A percentile compares a stretch with the other conserved stretches of the same genome.
Evolutionary conservation across 164 flowering plant genomes (phyloP).

Genomic region (Umbellularia californica): DNA sequence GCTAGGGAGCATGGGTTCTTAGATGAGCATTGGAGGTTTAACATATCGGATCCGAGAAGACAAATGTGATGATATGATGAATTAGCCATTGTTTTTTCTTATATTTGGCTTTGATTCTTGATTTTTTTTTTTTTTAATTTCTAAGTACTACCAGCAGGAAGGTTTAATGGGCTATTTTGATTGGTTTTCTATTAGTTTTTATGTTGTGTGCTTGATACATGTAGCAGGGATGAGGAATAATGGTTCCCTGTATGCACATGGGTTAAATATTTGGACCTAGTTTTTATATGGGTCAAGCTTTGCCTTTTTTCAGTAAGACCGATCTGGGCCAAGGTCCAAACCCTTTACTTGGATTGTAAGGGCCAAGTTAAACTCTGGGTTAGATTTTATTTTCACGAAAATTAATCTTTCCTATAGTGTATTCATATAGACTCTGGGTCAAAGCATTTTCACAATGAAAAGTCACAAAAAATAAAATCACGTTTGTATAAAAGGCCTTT

Average conservation of each 20-base stretch:
- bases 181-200: conserved; percentile 1
- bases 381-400: no score
- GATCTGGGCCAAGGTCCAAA: no score
- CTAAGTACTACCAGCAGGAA: neutral
- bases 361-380: no score
- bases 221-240: neutral
- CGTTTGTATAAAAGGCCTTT: no score
- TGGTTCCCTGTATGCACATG: neutral
- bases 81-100: neutral
- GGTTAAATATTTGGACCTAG: neutral
- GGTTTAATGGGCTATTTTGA: neutral
- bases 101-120: neutral
- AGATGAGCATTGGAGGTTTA: conserved; percentile 67
- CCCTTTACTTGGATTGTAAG: no score
- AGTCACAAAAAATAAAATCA: no score
- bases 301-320: no score
- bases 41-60: conserved; percentile 75
- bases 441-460: no score
- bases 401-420: no score
- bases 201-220: neutral
- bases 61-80: conserved; percentile 13
- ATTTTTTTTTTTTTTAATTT: neutral
- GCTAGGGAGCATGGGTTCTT: conserved; percentile 41
- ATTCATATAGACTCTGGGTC: no score
- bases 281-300: neutral